Percentiles rank a stretch among this genome's conserved stretches.
These are phyloP conservation scores for Rhodotorula paludigena DNA, from an alignment of 768 basidiomycete genomes.

Conservation along the genomic window DNA sequence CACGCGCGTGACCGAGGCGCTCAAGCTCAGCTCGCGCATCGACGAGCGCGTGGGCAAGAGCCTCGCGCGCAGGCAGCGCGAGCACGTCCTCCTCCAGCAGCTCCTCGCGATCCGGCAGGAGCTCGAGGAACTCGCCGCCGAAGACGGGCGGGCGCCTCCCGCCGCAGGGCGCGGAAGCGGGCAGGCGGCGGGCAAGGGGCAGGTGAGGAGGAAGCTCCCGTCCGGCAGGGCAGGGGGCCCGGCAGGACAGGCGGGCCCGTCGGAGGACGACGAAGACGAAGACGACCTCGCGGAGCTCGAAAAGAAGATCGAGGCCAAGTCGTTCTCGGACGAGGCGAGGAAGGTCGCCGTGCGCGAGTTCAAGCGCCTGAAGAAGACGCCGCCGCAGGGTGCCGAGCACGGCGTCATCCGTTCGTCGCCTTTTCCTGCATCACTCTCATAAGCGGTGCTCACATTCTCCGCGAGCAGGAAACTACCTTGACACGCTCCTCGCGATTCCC, in stretches of 20 bases:
- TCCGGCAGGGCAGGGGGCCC: neutral
- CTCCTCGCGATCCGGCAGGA: constrained; percentile 37
- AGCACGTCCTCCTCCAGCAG: constrained; percentile 30
- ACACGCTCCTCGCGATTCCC: constrained; percentile 80
- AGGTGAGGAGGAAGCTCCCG: neutral
- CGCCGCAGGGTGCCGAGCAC: constrained; percentile 81
- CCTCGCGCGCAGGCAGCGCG: constrained; percentile 16
- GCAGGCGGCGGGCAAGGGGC: neutral
- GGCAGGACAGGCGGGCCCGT: too few relatives aligned
- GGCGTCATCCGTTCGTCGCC: constrained; percentile 69
- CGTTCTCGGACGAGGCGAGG: constrained; percentile 68
- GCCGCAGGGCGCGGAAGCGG: neutral
- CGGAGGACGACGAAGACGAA: constrained; percentile 75
- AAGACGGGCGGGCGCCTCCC: neutral
- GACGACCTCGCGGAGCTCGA: constrained; percentile 71
- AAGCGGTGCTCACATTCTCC: neutral
- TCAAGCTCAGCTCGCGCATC: constrained; percentile 17
- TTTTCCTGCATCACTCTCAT: neutral
- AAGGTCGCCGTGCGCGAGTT: constrained; percentile 78
- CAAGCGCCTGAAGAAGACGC: constrained; percentile 77
- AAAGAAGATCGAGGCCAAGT: constrained; percentile 62
- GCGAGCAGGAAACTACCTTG: constrained; percentile 57
- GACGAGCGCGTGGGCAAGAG: constrained; percentile 20
- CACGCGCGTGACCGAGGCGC: constrained; percentile 7
- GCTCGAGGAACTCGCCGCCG: constrained; percentile 27